A percentile compares a stretch with the other conserved stretches of the same genome.
phyloP scores from a whole-genome alignment of 352 stramenopile species.

The Phytophthora citricola region DNA sequence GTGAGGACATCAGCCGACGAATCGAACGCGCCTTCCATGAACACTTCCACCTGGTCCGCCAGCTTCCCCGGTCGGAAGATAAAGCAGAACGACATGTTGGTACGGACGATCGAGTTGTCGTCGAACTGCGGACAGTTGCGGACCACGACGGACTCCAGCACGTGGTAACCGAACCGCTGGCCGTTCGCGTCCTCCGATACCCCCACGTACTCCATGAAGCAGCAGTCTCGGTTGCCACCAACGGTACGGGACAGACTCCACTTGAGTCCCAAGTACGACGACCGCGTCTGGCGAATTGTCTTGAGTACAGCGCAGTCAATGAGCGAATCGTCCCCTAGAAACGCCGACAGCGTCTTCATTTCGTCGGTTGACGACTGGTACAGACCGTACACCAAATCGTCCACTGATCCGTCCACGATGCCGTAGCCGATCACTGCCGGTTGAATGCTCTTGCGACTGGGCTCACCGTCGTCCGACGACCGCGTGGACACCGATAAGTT shows the following conservation, averaged over 20 bases:
- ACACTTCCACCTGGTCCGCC: conserved; percentile 68
- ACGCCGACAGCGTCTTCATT: conserved; percentile 64
- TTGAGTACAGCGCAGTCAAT: conserved; percentile 73
- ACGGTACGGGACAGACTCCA: conserved; percentile 75
- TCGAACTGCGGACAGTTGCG: conserved; percentile 69
- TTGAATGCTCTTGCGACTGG: conserved; percentile 53
- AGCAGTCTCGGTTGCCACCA: conserved; percentile 78
- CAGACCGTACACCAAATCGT: conserved; percentile 61
- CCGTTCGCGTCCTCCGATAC: conserved; percentile 61
- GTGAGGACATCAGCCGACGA: conserved; percentile 65
- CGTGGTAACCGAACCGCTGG: conserved; percentile 68
- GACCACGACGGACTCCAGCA: conserved; percentile 69
- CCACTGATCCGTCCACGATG: conserved; percentile 50
- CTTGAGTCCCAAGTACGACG: conserved; percentile 75
- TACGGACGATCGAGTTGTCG: conserved; percentile 80
- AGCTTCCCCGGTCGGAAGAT: conserved; percentile 66
- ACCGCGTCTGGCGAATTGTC: conserved; percentile 56
- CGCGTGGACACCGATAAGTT: conserved; percentile 31
- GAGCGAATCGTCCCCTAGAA: conserved; percentile 59
- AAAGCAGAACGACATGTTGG: conserved; percentile 75
- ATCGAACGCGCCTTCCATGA: conserved; percentile 77
- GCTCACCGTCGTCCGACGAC: conserved; percentile 43
- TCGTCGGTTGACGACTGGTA: conserved; percentile 60
- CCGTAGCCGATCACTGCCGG: conserved; percentile 60
- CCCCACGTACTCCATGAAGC: conserved; percentile 73